Percentiles rank a stretch among this genome's conserved stretches.
phyloP scores from a whole-genome alignment of 2,329 filamentous ascomycete genomes.

The Botrytis cinerea region DNA sequence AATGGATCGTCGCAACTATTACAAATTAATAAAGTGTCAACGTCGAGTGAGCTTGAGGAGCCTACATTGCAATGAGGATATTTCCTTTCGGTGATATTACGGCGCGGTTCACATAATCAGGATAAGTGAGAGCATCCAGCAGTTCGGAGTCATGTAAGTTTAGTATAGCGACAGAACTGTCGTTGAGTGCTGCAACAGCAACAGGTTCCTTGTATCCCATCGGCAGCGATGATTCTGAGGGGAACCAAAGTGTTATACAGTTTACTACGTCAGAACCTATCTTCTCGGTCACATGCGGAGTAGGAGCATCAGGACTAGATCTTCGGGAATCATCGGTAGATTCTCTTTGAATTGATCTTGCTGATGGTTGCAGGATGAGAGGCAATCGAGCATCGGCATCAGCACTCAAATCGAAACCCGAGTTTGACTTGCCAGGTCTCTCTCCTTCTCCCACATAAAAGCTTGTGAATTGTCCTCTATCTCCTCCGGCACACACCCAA shows the following conservation, averaged over 20 bases:
- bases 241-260: conserved; percentile 65
- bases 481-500: conserved; percentile 89
- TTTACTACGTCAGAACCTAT: conserved; percentile 64
- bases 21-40: neutral
- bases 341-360: conserved; percentile 30
- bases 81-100: conserved; percentile 88
- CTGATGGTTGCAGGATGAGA: conserved; percentile 48
- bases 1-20: conserved; percentile 67
- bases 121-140: conserved; percentile 70
- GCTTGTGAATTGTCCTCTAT: conserved; percentile 75
- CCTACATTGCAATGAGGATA: conserved; percentile 76
- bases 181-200: conserved; percentile 86
- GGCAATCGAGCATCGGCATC: conserved; percentile 61
- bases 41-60: neutral
- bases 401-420: conserved; percentile 31
- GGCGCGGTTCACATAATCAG: conserved; percentile 88
- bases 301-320: conserved; percentile 27
- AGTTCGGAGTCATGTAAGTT: conserved; percentile 68
- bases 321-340: conserved; percentile 25
- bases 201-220: conserved; percentile 55
- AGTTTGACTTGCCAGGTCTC: conserved; percentile 10
- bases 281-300: conserved; percentile 50
- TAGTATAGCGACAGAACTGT: conserved; percentile 84
- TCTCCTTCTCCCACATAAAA: conserved; percentile 36
- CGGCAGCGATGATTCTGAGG: conserved; percentile 39